Percentiles rank a stretch among this genome's conserved stretches.
phyloP scores from a whole-genome alignment of 768 basidiomycete species.

The Lentinula boryana region DNA sequence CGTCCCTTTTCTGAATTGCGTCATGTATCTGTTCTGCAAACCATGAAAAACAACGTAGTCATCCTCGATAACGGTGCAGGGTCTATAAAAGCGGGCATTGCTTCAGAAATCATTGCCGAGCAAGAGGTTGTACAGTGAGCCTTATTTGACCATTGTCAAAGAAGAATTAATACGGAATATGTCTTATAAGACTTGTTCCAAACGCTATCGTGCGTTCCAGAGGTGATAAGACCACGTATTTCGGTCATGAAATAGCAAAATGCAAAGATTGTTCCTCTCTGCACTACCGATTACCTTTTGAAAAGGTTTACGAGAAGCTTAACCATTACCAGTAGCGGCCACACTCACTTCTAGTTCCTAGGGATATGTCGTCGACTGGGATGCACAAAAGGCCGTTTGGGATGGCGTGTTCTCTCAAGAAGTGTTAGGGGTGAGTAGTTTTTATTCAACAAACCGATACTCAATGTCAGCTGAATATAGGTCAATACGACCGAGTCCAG shows the following conservation, averaged over 20 bases:
- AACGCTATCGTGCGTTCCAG: conserved; percentile 87
- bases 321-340: conserved; percentile 4
- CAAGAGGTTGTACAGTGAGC: not conserved
- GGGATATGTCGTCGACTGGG: conserved; percentile 95
- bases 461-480: conserved; percentile 30
- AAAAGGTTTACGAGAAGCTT: conserved; percentile 51
- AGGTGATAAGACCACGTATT: conserved; percentile 74
- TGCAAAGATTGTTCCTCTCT: conserved; percentile 81
- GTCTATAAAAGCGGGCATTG: conserved; percentile 4
- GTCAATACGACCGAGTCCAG: conserved; percentile 67
- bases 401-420: conserved; percentile 80
- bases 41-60: not conserved
- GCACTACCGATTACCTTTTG: conserved; percentile 80
- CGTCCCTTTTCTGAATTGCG: not conserved
- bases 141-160: not conserved
- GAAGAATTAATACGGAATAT: not conserved
- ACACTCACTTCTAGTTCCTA: conserved; percentile 26
- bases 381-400: conserved; percentile 92
- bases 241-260: conserved; percentile 76
- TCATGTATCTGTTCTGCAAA: not conserved
- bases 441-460: not conserved
- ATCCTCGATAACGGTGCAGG: conserved; percentile 9
- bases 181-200: conserved; percentile 48
- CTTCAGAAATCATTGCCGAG: not conserved
- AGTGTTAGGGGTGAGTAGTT: conserved; percentile 50